Conservation (phyloP, 2,329 filamentous ascomycete genomes). For the Pseudogymnoascus sp. region DNA sequence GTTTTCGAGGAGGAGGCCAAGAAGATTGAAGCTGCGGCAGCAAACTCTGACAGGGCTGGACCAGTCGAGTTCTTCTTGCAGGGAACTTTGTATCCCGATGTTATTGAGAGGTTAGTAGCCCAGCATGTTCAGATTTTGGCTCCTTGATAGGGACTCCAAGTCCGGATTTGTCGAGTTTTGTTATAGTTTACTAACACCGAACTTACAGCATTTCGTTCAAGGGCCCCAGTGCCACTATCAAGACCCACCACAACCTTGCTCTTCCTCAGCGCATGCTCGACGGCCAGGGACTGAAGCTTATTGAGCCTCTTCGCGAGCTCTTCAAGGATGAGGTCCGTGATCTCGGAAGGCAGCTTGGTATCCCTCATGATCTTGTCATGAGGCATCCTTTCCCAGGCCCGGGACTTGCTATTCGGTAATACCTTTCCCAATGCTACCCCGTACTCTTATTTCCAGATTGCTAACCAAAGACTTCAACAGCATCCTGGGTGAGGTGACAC, state of each 20-base stretch:
- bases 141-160: constrained; percentile 39
- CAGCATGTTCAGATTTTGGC: constrained; percentile 19
- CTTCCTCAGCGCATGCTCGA: constrained; percentile 49
- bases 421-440: neutral
- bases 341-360: constrained; percentile 61
- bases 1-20: constrained; percentile 75
- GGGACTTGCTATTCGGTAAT: constrained; percentile 14
- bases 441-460: neutral
- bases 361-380: constrained; percentile 68
- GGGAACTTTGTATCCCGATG: constrained; percentile 61
- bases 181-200: constrained; percentile 30
- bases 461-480: constrained; percentile 37
- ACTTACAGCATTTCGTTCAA: constrained; percentile 56
- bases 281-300: constrained; percentile 51
- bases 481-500: constrained; percentile 77
- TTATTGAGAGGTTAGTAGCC: constrained; percentile 35
- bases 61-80: constrained; percentile 82
- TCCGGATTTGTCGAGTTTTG: constrained; percentile 30
- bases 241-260: constrained; percentile 64
- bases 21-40: constrained; percentile 63
- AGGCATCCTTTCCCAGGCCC: constrained; percentile 64
- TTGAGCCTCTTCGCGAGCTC: constrained; percentile 70
- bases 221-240: constrained; percentile 63
- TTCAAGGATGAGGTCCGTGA: constrained; percentile 78
- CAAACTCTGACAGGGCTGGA: constrained; percentile 58